Percentiles rank a stretch among this genome's conserved stretches.
phyloP scores from a whole-genome alignment of 495 filamentous ascomycete genomes.

The Tuber borchii region DNA sequence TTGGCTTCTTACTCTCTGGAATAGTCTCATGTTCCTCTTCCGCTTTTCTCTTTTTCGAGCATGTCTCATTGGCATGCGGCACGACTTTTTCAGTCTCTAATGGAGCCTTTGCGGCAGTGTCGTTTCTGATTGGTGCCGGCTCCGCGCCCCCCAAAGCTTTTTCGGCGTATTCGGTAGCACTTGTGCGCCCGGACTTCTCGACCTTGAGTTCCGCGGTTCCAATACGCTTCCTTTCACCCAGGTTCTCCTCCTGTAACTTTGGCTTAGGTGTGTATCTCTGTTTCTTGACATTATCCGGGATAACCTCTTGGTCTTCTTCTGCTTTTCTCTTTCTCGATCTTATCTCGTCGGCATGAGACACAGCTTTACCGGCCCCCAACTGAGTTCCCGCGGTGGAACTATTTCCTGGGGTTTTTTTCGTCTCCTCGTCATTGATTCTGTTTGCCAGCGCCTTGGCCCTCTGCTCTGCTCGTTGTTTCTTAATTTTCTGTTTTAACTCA shows the following conservation, averaged over 20 bases:
- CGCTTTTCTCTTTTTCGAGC: neutral
- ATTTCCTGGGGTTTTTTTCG: neutral
- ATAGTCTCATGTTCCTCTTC: neutral
- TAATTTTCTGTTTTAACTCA: neutral
- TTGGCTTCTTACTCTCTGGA: neutral
- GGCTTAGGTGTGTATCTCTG: neutral
- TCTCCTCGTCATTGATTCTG: neutral
- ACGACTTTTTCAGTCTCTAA: neutral
- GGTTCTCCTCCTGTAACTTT: neutral
- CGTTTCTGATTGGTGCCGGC: neutral
- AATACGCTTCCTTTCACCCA: neutral
- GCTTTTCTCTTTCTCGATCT: neutral
- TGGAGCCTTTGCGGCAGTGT: neutral
- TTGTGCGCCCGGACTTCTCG: neutral
- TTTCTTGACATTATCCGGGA: neutral
- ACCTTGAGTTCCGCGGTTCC: neutral
- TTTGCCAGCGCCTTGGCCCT: neutral
- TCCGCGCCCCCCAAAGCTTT: neutral
- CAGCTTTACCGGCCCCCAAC: neutral
- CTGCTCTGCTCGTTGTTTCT: neutral
- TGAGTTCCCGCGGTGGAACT: neutral
- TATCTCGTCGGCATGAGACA: neutral
- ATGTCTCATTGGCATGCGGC: neutral
- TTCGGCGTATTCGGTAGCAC: neutral
- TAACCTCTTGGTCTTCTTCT: neutral